These are phyloP conservation scores for Anisodus acutangulus DNA, from an alignment of 257 asterid species.

Conservation along the genomic window DNA sequence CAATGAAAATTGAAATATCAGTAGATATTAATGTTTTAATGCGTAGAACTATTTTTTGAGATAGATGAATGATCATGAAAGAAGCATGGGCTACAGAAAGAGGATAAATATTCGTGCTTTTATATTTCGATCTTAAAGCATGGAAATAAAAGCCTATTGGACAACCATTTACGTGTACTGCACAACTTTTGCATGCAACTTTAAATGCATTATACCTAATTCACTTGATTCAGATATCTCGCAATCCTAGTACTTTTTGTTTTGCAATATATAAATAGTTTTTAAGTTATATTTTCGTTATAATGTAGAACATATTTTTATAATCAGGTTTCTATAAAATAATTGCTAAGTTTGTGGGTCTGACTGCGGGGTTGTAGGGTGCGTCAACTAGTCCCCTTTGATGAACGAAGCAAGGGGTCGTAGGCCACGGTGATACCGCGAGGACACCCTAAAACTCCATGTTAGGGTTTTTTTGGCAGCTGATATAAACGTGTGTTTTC, in stretches of 20 bases:
- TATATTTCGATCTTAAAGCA: background rate
- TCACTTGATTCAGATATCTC: background rate
- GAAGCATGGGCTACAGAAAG: background rate
- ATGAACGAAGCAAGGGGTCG: too few relatives aligned
- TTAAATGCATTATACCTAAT: background rate
- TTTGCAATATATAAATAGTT: too few relatives aligned
- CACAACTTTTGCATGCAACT: conserved; percentile 13
- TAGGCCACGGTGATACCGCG: too few relatives aligned
- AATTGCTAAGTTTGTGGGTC: too few relatives aligned
- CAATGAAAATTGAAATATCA: background rate
- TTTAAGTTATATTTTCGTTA: too few relatives aligned
- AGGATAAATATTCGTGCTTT: background rate
- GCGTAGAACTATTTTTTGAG: background rate
- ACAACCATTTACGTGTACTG: conserved; percentile 5
- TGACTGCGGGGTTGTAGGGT: too few relatives aligned
- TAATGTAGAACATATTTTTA: too few relatives aligned
- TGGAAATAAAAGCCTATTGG: background rate
- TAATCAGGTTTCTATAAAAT: too few relatives aligned
- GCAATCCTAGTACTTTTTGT: background rate
- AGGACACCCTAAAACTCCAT: too few relatives aligned
- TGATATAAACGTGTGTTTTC: too few relatives aligned
- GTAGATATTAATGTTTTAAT: background rate
- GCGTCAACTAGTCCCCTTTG: too few relatives aligned
- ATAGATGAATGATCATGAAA: background rate
- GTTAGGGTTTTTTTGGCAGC: too few relatives aligned